Evolutionary conservation across 306 rosid genomes (phyloP), one percentile per base, ranked within the genome.

Genomic region (Rosa lucieae): DNA sequence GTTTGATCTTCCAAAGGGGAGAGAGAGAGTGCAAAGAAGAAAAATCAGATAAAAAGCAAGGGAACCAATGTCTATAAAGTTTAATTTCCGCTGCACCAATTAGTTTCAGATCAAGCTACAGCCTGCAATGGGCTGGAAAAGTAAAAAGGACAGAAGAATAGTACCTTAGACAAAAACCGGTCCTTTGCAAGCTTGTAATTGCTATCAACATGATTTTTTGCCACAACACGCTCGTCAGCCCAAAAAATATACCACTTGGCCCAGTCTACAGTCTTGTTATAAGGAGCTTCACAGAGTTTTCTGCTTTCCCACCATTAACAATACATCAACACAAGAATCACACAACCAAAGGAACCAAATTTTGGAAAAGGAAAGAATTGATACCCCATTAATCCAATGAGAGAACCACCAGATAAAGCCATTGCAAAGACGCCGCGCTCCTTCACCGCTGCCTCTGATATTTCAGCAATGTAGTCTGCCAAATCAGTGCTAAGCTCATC

Each of bases 381-480:
- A 87, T 96, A 96, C 99, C 99, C 96, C 97, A 96, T 82, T 87
- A 96, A 90, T 86, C 88, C 89, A 91, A 96, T 88, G 80, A 93
- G 98, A 87, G 99, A 96, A 88, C 99, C 99, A 93, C 99, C 99
- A 82, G 99, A 91, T 83, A 96, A 83, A 79, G 94, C 99, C 73
- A 96, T 69, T 55, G 99, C 79, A 89, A 96, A 96, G 42, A 81
- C 88, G 42, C 98, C 99, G 23, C 94, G 85, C 84, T 91, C 98
- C 88, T 96, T 89, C 90, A 96, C 98, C 52, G 97, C 87, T 13
- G 86, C 89, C 81, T 96, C 98, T 8, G 99, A 89, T 77, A 93
- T 69, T 69, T 91, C 97, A 20, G 97, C 96, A 87, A 96, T 85
- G 81, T 91, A 91, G 81, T 91, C 92, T 55, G 94, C 98, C 91